A percentile compares a stretch with the other conserved stretches of the same genome.
phyloP scores from a whole-genome alignment of 2,329 filamentous ascomycete species.

The Chrysoporthe cubensis region DNA sequence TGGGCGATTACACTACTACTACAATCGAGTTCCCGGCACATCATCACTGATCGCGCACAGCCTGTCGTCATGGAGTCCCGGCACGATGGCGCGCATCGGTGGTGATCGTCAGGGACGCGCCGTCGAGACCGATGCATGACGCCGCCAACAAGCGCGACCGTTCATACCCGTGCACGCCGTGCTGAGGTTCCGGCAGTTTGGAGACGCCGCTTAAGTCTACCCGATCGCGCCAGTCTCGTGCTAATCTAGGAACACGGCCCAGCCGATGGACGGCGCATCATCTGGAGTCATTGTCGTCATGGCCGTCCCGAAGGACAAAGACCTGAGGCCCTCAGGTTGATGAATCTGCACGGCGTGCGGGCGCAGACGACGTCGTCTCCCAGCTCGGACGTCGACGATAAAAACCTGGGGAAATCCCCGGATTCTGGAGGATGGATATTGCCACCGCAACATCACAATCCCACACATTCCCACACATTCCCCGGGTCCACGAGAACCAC shows the following conservation, averaged over 20 bases:
- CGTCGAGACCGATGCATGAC: neutral
- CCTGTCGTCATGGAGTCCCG: conserved; percentile 20
- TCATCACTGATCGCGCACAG: conserved; percentile 1
- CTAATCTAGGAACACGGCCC: neutral
- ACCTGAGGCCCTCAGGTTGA: neutral
- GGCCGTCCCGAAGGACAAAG: neutral
- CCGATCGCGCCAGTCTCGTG: neutral
- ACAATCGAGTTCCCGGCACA: neutral
- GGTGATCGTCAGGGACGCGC: conserved; percentile 20
- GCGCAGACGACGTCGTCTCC: neutral
- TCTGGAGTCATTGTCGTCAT: conserved; percentile 25
- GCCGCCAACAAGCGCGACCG: neutral
- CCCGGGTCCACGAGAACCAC: conserved; percentile 21
- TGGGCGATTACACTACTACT: neutral
- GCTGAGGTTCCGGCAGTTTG: neutral
- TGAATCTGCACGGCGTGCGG: neutral
- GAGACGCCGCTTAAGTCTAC: neutral
- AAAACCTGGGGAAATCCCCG: conserved; percentile 21
- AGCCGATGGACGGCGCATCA: neutral
- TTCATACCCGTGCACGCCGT: neutral
- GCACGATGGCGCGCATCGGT: neutral
- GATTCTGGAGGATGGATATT: neutral
- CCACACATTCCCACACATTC: conserved; percentile 9
- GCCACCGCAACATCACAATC: conserved; percentile 1
- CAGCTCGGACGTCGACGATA: conserved; percentile 2